Base-by-base conservation (phyloP, 805 yeast species). In the Schwanniomyces sp. region DNA sequence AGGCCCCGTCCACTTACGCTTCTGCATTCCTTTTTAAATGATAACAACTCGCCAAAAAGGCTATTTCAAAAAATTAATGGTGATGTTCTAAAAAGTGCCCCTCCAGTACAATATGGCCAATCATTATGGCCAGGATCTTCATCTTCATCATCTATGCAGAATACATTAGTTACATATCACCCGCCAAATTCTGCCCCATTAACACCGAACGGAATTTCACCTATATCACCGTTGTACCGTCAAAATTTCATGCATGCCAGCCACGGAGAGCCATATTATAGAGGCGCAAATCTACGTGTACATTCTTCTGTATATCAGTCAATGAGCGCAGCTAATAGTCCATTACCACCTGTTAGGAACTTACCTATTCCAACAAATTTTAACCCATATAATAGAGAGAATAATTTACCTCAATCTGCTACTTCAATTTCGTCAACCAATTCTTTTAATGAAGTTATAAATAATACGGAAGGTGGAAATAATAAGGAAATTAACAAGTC, bases 161-260 rank as follows among this genome's bases (percentile, higher is more conserved):
- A 40, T 14, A 11, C 29, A 18, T 12, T 40, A 16, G 24, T 44
- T 17, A 26, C 48, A 24, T 42, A 45, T 28, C 36, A 17, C 6
- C 37, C 44, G 2, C 61, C 63, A 4, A 54, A 50, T 46, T 55
- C 64, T 5, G 57, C 63, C 2, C 52, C 61, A 25, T 54, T 63
- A 11, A 58, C 66, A 4, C 69, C 72, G 25, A 61, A 62, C 45
- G 52, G 66, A 53, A 68, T 64, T 26, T 61, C 68, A 44, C 76
- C 77, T 11, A 58, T 73, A 30, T 62, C 69, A 24, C 77, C 77
- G 16, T 60, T 73, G 30, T 72, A 68, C 54, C 74, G 68, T 51
- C 74, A 68, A 50, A 55, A 66, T 25, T 68, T 69, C 49, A 59
- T 56, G 54, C 67, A 64, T 7, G 5, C 34, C 3, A 39, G 17